Conservation (phyloP, 129 eudicot species). For the Apium graveolens region DNA sequence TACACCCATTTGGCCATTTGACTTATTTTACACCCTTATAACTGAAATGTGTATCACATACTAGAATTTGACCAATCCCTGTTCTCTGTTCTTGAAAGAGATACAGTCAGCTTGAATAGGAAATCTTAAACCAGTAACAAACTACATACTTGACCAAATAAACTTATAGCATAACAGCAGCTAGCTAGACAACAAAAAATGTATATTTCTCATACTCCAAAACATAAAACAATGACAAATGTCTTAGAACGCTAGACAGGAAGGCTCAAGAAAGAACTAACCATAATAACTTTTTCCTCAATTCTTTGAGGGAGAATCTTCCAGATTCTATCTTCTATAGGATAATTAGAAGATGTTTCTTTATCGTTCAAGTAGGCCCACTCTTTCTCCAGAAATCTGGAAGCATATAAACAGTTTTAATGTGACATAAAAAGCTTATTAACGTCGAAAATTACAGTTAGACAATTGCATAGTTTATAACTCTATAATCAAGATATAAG, state of each 20-base stretch:
- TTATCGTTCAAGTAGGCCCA: conserved; percentile 50
- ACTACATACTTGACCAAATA: neutral
- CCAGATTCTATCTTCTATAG: conserved; percentile 43
- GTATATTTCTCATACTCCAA: neutral
- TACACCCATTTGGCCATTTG: neutral
- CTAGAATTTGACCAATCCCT: neutral
- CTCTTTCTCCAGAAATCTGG: conserved; percentile 65
- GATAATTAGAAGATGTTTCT: conserved; percentile 31
- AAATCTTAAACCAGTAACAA: neutral
- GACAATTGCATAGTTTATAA: neutral
- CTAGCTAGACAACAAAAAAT: neutral
- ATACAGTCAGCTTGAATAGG: neutral
- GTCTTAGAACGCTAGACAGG: neutral
- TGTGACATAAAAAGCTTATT: neutral
- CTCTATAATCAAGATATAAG: neutral
- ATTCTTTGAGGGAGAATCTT: conserved; percentile 47
- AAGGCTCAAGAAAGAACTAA: conserved; percentile 15
- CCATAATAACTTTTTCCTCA: conserved; percentile 41
- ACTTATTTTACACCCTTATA: neutral
- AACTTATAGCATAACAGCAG: neutral
- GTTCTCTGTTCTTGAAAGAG: neutral
- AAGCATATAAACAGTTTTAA: conserved; percentile 7
- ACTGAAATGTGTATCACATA: neutral
- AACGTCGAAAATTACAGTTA: conserved; percentile 1
- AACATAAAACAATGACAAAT: neutral